phyloP scores from a whole-genome alignment of 805 yeast genomes.

The Komagataella pastoris region DNA sequence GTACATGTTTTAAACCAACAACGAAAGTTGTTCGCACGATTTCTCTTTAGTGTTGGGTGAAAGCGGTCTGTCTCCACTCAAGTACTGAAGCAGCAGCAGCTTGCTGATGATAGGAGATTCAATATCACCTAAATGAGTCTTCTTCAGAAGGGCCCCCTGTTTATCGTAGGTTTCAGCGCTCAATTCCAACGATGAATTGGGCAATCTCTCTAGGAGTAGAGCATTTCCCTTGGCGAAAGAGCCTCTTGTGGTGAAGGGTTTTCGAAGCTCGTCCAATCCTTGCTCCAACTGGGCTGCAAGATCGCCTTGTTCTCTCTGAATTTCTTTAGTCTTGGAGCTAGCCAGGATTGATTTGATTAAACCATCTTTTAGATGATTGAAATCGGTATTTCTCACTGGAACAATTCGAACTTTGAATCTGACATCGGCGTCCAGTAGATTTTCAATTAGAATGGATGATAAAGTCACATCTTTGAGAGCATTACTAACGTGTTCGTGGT shows the following conservation, averaged over 20 bases:
- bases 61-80: conserved; percentile 57
- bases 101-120: conserved; percentile 48
- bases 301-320: conserved; percentile 17
- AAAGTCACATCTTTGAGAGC: conserved; percentile 37
- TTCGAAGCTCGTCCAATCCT: conserved; percentile 59
- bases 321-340: conserved; percentile 40
- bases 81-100: conserved; percentile 61
- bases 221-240: conserved; percentile 67
- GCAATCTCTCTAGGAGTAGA: conserved; percentile 40
- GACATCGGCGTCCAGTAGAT: conserved; percentile 44
- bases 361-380: conserved; percentile 82
- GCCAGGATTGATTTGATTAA: conserved; percentile 69
- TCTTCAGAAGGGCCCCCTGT: conserved; percentile 15
- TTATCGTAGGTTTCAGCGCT: conserved; percentile 27
- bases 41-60: conserved; percentile 36
- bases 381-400: conserved; percentile 87
- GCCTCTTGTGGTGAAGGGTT: conserved; percentile 43
- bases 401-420: conserved; percentile 62
- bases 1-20: background rate
- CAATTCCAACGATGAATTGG: conserved; percentile 32
- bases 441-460: conserved; percentile 40
- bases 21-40: background rate
- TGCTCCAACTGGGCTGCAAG: conserved; percentile 27
- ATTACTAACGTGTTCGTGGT: conserved; percentile 22
- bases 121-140: conserved; percentile 40